A percentile compares a stretch with the other conserved stretches of the same genome.
phyloP scores from a whole-genome alignment of 2,329 filamentous ascomycete species.

The Colletotrichum nymphaeae region DNA sequence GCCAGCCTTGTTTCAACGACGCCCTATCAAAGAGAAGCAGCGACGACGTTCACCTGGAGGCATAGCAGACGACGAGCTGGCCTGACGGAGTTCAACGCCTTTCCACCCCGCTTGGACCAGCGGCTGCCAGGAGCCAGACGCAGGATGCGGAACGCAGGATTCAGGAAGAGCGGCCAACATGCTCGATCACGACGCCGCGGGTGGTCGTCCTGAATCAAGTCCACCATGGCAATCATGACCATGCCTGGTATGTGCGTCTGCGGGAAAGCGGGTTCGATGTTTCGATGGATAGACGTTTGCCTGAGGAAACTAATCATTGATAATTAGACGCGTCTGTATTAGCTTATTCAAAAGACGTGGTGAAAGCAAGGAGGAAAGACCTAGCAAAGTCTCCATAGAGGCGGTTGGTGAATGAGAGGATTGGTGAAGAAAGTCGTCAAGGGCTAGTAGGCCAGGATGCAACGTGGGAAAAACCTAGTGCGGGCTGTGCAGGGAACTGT shows the following conservation, averaged over 20 bases:
- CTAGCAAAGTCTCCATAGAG: constrained; percentile 3
- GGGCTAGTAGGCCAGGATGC: constrained; percentile 29
- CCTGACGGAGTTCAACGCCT: not conserved
- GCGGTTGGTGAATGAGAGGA: not conserved
- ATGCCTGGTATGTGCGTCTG: constrained; percentile 2
- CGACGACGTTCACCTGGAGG: not conserved
- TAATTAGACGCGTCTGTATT: not conserved
- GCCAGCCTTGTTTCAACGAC: constrained; percentile 30
- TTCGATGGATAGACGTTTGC: not conserved
- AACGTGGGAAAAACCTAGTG: constrained; percentile 33
- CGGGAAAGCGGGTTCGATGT: constrained; percentile 9
- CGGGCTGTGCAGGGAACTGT: constrained; percentile 23
- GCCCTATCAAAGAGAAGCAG: constrained; percentile 15
- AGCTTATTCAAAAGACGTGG: not conserved
- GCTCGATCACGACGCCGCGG: constrained; percentile 1
- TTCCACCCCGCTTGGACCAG: not conserved
- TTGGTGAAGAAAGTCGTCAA: constrained; percentile 29
- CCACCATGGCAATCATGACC: constrained; percentile 6
- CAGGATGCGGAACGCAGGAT: not conserved
- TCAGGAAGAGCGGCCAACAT: too few species aligned
- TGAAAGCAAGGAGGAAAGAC: constrained; percentile 5
- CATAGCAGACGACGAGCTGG: not conserved
- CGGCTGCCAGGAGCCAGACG: not conserved
- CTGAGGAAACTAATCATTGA: not conserved
- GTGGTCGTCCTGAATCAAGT: not conserved